Percentiles rank a stretch among this genome's conserved stretches.
phyloP scores from a whole-genome alignment of 805 yeast species.

The Diddensiella santjacobensis region DNA sequence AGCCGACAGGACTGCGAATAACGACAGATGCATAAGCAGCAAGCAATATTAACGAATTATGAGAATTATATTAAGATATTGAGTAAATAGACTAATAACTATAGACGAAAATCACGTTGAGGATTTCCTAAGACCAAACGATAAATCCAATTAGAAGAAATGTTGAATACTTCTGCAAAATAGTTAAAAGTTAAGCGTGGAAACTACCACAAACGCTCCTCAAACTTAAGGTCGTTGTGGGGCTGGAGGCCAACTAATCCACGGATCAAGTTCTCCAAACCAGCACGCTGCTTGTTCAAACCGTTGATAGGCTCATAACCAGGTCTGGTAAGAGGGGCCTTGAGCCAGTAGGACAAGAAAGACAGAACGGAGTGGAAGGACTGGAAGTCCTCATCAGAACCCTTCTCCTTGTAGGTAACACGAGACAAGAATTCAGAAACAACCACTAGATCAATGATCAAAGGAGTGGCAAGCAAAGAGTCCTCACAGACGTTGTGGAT shows the following conservation, averaged over 20 bases:
- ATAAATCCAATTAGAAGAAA: background rate
- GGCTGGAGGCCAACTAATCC: conserved; percentile 87
- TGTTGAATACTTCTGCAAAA: background rate
- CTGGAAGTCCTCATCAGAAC: conserved; percentile 47
- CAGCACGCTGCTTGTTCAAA: conserved; percentile 89
- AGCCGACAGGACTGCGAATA: conserved; percentile 4
- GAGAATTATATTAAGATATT: background rate
- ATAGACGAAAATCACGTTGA: conserved; percentile 1
- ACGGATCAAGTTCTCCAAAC: conserved; percentile 85
- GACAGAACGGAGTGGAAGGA: conserved; percentile 80
- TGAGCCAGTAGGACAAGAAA: conserved; percentile 89
- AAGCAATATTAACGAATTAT: background rate
- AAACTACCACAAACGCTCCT: conserved; percentile 63
- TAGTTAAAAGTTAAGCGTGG: background rate
- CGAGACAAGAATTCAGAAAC: conserved; percentile 88
- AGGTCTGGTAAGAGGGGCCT: conserved; percentile 91
- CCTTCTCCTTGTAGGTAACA: conserved; percentile 67
- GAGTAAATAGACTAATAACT: background rate
- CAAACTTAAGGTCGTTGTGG: conserved; percentile 87
- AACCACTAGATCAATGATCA: conserved; percentile 85
- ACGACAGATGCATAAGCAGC: background rate
- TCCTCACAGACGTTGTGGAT: conserved; percentile 97
- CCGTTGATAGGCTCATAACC: conserved; percentile 91
- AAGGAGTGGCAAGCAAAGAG: conserved; percentile 89
- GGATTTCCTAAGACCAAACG: conserved; percentile 1